Conservation (phyloP, 2,329 filamentous ascomycete species). For the Sporothrix euskadiensis region DNA sequence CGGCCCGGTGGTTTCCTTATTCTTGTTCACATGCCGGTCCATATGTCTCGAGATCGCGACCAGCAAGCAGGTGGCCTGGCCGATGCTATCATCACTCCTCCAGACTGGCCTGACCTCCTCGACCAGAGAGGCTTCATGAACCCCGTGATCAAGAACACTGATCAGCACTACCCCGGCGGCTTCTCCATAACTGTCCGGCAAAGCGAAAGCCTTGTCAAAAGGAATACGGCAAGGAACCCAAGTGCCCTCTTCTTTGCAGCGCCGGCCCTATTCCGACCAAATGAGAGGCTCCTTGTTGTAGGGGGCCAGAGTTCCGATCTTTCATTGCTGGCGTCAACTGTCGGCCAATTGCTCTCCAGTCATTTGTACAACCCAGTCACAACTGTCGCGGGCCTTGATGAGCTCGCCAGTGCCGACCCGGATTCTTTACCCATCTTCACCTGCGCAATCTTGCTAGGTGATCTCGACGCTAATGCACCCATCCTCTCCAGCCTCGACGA, state of each 20-base stretch:
- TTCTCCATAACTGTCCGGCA: constrained; percentile 45
- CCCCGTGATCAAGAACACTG: constrained; percentile 37
- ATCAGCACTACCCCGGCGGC: constrained; percentile 40
- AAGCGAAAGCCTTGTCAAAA: constrained; percentile 36
- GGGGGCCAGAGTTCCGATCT: not conserved
- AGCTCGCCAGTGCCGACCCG: constrained; percentile 24
- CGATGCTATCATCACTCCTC: constrained; percentile 34
- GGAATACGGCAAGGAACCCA: constrained; percentile 1
- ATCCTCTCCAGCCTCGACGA: constrained; percentile 42
- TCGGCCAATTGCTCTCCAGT: not conserved
- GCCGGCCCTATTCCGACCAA: not conserved
- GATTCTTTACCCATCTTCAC: constrained; percentile 33
- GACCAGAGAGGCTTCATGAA: constrained; percentile 40
- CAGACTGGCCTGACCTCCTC: constrained; percentile 41
- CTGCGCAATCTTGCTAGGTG: constrained; percentile 41
- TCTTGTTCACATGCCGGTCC: constrained; percentile 35
- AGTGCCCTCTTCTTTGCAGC: constrained; percentile 8
- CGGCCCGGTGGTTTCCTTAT: constrained; percentile 40
- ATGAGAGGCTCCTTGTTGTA: constrained; percentile 14
- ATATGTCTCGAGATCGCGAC: not conserved
- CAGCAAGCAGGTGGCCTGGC: not conserved
- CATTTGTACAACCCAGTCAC: not conserved
- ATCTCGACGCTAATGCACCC: constrained; percentile 39
- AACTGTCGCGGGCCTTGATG: constrained; percentile 35
- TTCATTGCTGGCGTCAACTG: not conserved